Evolutionary conservation across 768 basidiomycete genomes (phyloP), one percentile per base, ranked within the genome.

Genomic region (Serendipita vermifera): DNA sequence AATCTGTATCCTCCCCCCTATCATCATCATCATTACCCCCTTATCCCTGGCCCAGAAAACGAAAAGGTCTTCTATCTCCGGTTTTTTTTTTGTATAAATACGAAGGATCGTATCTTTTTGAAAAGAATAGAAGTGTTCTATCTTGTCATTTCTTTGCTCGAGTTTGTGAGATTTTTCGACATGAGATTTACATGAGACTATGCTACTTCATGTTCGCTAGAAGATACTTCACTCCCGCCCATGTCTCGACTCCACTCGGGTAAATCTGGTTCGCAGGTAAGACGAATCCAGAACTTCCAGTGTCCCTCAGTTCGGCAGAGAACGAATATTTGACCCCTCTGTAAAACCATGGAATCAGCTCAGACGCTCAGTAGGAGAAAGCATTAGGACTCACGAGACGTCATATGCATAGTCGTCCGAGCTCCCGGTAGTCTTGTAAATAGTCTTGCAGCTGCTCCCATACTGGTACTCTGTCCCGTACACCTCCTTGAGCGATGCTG

Each of bases 311-410:
- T n/a, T 51, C 46, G 9, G 46, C 46, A 29, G 46, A 51, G 22
- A 51, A 51, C 15, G 46, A 51, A 29, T 51, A 51, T n/a, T 51
- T 51, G 46, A 51, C 46, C 22, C 46, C 46, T 9, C 46, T 51
- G n/a, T 13, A 15, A 20, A 9, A 26, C 5, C 29, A 15, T n/a
- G n/a, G n/a, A n/a, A n/a, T n/a, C n/a, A n/a, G n/a, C n/a, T n/a
- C n/a, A 20, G 15, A 5, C 29, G 27, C 22, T 51, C 27, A 31
- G n/a, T n/a, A 51, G 29, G 7, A 13, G 4, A 51, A 4, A 11
- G 24, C 46, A 26, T 22, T 51, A 15, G 29, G 5, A 51, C 46
- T 9, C 31, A 51, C 46, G 46, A 26, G 46, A 51, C 46, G 15
- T 5, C 46, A 26, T 51, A 51, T 4, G 1, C 29, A 29, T 51